Evolutionary conservation across 306 rosid genomes (phyloP).

Genomic region (Mimosa bimucronata): DNA sequence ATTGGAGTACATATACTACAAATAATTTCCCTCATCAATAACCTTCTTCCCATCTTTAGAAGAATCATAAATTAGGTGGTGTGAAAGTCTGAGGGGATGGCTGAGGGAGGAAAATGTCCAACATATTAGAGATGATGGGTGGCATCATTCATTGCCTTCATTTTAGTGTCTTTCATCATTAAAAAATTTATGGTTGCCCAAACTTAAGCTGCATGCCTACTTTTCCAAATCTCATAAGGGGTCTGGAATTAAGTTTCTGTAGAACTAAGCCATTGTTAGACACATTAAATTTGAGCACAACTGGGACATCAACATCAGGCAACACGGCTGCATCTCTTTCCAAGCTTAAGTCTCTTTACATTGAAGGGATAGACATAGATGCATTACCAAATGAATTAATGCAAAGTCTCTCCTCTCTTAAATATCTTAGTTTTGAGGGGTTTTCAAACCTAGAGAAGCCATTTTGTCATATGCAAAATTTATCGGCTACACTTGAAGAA

Average conservation of each 20-base stretch:
- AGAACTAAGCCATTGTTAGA: background rate
- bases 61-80: background rate
- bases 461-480: background rate
- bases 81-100: background rate
- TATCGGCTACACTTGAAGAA: background rate
- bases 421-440: background rate
- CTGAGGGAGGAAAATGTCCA: background rate
- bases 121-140: background rate
- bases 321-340: background rate
- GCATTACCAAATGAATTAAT: background rate
- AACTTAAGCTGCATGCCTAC: background rate
- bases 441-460: background rate
- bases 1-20: background rate
- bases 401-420: background rate
- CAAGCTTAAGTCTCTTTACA: background rate
- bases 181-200: background rate
- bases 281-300: background rate
- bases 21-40: background rate
- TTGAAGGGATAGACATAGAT: background rate
- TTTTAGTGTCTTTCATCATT: background rate
- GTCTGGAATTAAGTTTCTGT: accelerated
- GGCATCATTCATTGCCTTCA: background rate
- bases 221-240: background rate
- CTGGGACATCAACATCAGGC: background rate
- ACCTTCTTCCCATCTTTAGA: background rate